Evolutionary conservation across 139 green algal species (phyloP).

Genomic region (Tetradesmus obliquus): DNA sequence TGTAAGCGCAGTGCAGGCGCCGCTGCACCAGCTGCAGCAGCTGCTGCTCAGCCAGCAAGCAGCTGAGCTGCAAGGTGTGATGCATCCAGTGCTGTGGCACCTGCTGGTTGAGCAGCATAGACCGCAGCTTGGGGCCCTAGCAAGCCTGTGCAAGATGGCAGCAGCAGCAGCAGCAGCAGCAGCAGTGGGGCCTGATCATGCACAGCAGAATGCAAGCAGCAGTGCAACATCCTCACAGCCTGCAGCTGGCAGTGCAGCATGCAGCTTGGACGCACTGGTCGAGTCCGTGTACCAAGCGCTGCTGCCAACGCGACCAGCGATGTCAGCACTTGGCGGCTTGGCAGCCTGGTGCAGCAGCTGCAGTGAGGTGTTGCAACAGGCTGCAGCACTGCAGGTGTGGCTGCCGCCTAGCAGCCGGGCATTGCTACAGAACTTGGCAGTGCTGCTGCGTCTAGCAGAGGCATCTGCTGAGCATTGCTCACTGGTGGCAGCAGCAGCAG

Average conservation of each 20-base stretch:
- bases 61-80: background rate
- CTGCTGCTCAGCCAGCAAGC: background rate
- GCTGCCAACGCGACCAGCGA: background rate
- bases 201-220: background rate
- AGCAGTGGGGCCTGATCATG: background rate
- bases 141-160: background rate
- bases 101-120: background rate
- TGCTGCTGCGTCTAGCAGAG: background rate
- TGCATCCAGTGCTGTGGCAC: background rate
- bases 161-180: background rate
- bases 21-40: background rate
- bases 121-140: background rate
- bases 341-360: background rate
- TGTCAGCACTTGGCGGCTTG: background rate
- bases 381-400: background rate
- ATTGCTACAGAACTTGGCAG: background rate
- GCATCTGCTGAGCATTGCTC: background rate
- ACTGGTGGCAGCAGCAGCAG: background rate
- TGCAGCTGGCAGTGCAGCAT: background rate
- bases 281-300: background rate
- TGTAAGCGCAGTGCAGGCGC: background rate
- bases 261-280: background rate
- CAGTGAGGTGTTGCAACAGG: background rate
- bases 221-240: too few species aligned
- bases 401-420: background rate